A percentile compares a stretch with the other conserved stretches of the same genome.
Conservation (phyloP, 345 rosid species). For the Melaleuca alternifolia region DNA sequence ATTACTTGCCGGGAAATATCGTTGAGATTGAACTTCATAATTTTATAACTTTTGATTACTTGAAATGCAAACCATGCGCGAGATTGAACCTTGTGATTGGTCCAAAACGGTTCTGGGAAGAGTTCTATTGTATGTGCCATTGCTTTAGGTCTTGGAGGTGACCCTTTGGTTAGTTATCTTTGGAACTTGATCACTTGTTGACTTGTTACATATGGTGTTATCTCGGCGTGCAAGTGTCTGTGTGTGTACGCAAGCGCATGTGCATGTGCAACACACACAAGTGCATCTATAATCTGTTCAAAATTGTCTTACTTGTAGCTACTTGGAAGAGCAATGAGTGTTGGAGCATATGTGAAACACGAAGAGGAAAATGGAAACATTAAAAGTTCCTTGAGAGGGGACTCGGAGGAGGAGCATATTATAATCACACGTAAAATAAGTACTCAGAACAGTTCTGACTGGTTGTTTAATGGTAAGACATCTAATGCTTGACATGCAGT, state of each 20-base stretch:
- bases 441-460: conserved; percentile 77
- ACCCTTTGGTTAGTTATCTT: conserved; percentile 58
- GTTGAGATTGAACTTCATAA: conserved; percentile 73
- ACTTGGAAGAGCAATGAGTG: conserved; percentile 78
- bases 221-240: not conserved
- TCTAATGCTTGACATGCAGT: not conserved
- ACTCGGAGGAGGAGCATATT: conserved; percentile 36
- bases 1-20: conserved; percentile 79
- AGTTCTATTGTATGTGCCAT: conserved; percentile 97
- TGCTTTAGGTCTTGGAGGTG: conserved; percentile 90
- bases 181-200: not conserved
- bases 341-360: conserved; percentile 90
- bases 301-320: conserved; percentile 33
- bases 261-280: not conserved
- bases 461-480: conserved; percentile 68
- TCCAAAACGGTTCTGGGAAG: conserved; percentile 95
- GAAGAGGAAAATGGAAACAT: conserved; percentile 72
- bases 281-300: not conserved
- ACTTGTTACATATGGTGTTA: not conserved
- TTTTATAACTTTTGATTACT: conserved; percentile 78
- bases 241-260: not conserved
- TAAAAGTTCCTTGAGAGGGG: conserved; percentile 69
- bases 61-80: conserved; percentile 76
- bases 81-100: conserved; percentile 91
- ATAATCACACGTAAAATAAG: conserved; percentile 63